Percentiles rank a stretch among this genome's conserved stretches.
These are phyloP conservation scores for Mycena sp. DNA, from an alignment of 1,284 basidiomycete genomes.

Conservation along the genomic window DNA sequence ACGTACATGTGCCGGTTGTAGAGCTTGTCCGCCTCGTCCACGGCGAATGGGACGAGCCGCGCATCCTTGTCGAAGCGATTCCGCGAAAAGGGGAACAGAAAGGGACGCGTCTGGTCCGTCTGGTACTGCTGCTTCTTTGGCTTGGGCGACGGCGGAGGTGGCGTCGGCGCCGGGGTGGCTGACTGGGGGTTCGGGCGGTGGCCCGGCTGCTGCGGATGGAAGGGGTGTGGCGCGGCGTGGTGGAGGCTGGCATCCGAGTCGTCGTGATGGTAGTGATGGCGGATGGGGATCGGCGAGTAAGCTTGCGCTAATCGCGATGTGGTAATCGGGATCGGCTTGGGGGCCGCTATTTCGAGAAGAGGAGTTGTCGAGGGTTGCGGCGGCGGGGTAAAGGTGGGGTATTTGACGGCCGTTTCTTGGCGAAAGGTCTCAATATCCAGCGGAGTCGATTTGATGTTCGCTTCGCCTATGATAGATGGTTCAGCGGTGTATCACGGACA, in stretches of 20 bases:
- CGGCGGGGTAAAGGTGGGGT: conserved; percentile 87
- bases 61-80: conserved; percentile 56
- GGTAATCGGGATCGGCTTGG: conserved; percentile 50
- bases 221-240: conserved; percentile 47
- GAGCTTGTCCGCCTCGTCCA: conserved; percentile 94
- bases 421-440: conserved; percentile 89
- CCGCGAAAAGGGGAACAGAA: conserved; percentile 93
- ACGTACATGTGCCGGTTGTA: conserved; percentile 94
- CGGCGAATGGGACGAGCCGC: conserved; percentile 89
- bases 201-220: conserved; percentile 54
- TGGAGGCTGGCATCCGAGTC: conserved; percentile 60
- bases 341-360: conserved; percentile 33
- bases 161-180: conserved; percentile 89
- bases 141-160: conserved; percentile 89
- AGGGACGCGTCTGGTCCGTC: conserved; percentile 95
- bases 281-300: conserved; percentile 91
- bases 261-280: conserved; percentile 91
- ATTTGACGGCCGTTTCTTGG: conserved; percentile 91
- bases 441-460: conserved; percentile 84
- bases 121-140: conserved; percentile 99
- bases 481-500: conserved; percentile 1
- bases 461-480: conserved; percentile 39
- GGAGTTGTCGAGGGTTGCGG: conserved; percentile 43
- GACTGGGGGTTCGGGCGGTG: conserved; percentile 68
- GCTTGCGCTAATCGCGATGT: conserved; percentile 85